Conservation (phyloP, 2,329 filamentous ascomycete species). For the Bipolaris victoriae region DNA sequence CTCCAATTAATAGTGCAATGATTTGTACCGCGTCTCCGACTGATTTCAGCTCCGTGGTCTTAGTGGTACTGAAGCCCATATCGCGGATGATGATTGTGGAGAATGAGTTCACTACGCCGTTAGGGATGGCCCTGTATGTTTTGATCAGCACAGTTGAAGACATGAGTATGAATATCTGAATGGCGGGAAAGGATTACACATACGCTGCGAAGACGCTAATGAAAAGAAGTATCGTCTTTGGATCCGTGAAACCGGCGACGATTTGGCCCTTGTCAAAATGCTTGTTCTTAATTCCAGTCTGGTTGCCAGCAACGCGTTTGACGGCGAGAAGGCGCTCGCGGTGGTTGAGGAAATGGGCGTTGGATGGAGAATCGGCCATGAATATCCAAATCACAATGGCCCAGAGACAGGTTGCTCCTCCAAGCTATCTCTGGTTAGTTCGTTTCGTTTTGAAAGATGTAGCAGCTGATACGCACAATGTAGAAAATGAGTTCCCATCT, state of each 20-base stretch:
- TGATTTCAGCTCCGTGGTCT: constrained; percentile 73
- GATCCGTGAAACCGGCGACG: constrained; percentile 54
- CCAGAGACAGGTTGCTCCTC: constrained; percentile 39
- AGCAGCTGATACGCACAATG: constrained; percentile 41
- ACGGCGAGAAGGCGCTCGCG: constrained; percentile 38
- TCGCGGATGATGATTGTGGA: constrained; percentile 57
- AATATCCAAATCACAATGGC: constrained; percentile 57
- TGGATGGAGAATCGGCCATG: constrained; percentile 57
- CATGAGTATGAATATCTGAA: too few species aligned
- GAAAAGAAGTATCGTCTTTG: constrained; percentile 48
- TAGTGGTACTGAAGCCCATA: constrained; percentile 88
- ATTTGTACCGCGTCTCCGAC: constrained; percentile 59
- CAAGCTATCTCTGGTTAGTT: constrained; percentile 37
- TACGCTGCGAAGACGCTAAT: constrained; percentile 57
- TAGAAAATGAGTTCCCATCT: constrained; percentile 61
- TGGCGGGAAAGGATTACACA: not conserved
- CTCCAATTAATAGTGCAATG: constrained; percentile 46
- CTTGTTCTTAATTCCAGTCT: constrained; percentile 59
- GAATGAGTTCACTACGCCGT: constrained; percentile 62
- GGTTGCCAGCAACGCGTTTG: constrained; percentile 53
- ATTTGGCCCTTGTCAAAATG: constrained; percentile 55
- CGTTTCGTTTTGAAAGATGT: too few species aligned
- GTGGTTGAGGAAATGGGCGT: constrained; percentile 27
- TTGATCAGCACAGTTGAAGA: not conserved
- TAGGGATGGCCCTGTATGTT: constrained; percentile 51